Percentiles rank a stretch among this genome's conserved stretches.
phyloP scores from a whole-genome alignment of 345 rosid species.

The Populus davidiana region DNA sequence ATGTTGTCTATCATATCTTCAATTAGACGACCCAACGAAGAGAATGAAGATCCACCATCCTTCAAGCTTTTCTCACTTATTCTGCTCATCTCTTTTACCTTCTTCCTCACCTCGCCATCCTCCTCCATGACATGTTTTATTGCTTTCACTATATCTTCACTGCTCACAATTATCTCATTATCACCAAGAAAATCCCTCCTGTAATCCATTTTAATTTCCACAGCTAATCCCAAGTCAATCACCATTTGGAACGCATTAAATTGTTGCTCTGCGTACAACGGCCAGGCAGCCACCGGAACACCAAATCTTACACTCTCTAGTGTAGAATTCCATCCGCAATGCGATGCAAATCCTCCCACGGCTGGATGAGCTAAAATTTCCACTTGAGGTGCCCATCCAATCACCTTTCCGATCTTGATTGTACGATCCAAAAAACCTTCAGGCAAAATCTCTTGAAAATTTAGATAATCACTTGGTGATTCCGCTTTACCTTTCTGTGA shows the following conservation, averaged over 20 bases:
- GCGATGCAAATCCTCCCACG: slow-evolving; percentile 1
- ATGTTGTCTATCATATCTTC: neutral
- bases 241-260: slow-evolving; percentile 5
- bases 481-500: neutral
- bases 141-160: neutral
- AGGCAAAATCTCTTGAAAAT: neutral
- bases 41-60: slow-evolving; percentile 8
- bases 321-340: slow-evolving; percentile 13
- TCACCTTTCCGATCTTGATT: neutral
- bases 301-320: slow-evolving; percentile 8
- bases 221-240: neutral
- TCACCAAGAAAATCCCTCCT: neutral
- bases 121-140: neutral
- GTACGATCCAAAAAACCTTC: slow-evolving; percentile 3
- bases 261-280: slow-evolving; percentile 8
- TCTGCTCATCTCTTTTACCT: slow-evolving; percentile 2
- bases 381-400: slow-evolving; percentile 12
- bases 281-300: slow-evolving; percentile 10
- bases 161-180: neutral
- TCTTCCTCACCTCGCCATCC: neutral
- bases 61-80: neutral
- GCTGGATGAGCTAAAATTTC: neutral
- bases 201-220: neutral
- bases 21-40: neutral
- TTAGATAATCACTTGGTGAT: neutral